phyloP scores from a whole-genome alignment of 495 filamentous ascomycete species.

The Neurospora sp. region DNA sequence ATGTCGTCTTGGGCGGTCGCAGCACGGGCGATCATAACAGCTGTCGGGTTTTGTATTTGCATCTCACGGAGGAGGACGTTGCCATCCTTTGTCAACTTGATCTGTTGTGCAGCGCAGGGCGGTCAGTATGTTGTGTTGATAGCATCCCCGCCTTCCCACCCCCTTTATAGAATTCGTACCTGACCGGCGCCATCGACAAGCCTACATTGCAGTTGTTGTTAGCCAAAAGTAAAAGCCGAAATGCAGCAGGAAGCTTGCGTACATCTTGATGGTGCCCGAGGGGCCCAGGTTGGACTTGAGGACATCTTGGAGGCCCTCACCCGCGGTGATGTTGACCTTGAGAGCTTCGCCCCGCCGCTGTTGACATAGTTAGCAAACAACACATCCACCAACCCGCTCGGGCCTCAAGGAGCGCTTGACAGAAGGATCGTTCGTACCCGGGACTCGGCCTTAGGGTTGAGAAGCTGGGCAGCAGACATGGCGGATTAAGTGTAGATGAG shows the following conservation, averaged over 20 bases:
- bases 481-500: slow-evolving; percentile 12
- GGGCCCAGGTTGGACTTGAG: slow-evolving; percentile 94
- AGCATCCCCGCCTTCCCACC: slow-evolving; percentile 1
- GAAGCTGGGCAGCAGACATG: slow-evolving; percentile 89
- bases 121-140: not conserved
- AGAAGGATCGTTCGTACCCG: slow-evolving; percentile 48
- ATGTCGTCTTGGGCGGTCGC: slow-evolving; percentile 98
- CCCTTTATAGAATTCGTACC: slow-evolving; percentile 43
- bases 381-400: not conserved
- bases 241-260: slow-evolving; percentile 17
- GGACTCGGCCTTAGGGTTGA: slow-evolving; percentile 97
- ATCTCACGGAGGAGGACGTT: slow-evolving; percentile 93
- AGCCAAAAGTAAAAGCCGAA: slow-evolving; percentile 9
- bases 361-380: slow-evolving; percentile 18
- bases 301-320: slow-evolving; percentile 91
- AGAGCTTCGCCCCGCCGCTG: slow-evolving; percentile 93
- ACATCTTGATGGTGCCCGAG: slow-evolving; percentile 95
- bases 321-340: slow-evolving; percentile 90
- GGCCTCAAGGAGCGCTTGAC: not conserved
- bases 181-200: slow-evolving; percentile 90
- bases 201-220: slow-evolving; percentile 39
- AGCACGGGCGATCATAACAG: slow-evolving; percentile 97
- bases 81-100: slow-evolving; percentile 98
- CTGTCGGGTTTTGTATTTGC: slow-evolving; percentile 87
- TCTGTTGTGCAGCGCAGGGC: slow-evolving; percentile 40